Evolutionary conservation across 495 filamentous ascomycete species (phyloP).

Genomic region (Alectoria sarmentosa): DNA sequence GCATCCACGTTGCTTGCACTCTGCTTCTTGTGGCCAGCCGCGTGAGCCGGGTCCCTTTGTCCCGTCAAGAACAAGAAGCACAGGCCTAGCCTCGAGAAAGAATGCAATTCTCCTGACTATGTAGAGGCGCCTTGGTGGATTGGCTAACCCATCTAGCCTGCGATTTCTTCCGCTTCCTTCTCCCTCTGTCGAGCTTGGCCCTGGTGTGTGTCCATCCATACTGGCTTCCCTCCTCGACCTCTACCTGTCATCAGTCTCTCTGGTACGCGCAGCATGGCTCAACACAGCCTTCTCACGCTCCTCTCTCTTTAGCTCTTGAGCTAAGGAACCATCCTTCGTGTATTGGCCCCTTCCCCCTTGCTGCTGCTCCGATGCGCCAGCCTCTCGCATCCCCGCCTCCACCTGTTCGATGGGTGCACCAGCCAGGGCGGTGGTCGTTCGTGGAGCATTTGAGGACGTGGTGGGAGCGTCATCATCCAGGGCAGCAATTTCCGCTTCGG

Average conservation of each 20-base stretch:
- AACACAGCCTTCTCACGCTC: constrained; percentile 9
- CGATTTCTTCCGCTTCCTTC: background rate
- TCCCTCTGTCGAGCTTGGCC: constrained; percentile 2
- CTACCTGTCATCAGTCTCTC: constrained; percentile 13
- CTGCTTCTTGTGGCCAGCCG: background rate
- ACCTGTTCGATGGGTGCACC: constrained; percentile 40
- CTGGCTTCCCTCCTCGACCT: constrained; percentile 10
- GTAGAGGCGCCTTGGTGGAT: constrained; percentile 22
- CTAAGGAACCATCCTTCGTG: constrained; percentile 6
- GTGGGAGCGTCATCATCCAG: constrained; percentile 36
- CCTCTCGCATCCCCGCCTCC: constrained; percentile 33
- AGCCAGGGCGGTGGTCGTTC: constrained; percentile 41
- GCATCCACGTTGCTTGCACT: background rate
- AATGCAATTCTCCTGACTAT: constrained; percentile 20
- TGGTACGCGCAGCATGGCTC: background rate
- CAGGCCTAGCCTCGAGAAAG: constrained; percentile 6
- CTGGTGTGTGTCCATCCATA: background rate
- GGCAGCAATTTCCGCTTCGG: constrained; percentile 41
- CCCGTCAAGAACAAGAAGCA: background rate
- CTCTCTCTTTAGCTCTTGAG: constrained; percentile 3
- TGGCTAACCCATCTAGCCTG: constrained; percentile 19
- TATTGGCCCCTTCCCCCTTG: constrained; percentile 8
- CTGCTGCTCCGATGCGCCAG: constrained; percentile 4
- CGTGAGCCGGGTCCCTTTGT: background rate
- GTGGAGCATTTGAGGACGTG: constrained; percentile 7